Base-by-base conservation (phyloP, 2,329 filamentous ascomycete species). In the Tolypocladium amazonense region DNA sequence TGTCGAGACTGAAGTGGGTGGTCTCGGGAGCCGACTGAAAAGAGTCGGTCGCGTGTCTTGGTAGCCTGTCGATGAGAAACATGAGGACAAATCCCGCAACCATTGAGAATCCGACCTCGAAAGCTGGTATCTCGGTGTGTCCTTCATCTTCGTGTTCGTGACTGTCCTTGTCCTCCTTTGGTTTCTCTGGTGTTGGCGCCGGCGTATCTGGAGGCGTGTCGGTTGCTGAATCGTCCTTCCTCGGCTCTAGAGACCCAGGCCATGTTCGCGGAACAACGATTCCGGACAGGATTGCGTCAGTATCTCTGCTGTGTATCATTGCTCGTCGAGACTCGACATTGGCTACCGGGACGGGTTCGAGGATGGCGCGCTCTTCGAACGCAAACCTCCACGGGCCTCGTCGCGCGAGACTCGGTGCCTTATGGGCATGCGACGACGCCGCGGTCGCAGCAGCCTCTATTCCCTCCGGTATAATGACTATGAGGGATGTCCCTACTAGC, bases 381-480 rank as follows among this genome's bases (percentile, higher is more conserved):
- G 65, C 66, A 15, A 71, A 64, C 27, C 47, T 66, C 68, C 67
- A 72, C 2, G 72, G 73, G 38, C 66, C 69, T 61, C 73, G 65
- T 59, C 66, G 70, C 55, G 70, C 65, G 33, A 75, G 59, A 37
- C 65, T 70, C 60, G 72, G 66, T 20, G 70, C 63, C 59, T 70
- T 70, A 65, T 76, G 76, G 57, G 73, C 65, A 55, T 78, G 75
- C 12, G 72, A 63, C 60, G 76, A 71, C 2, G 75, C 73, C 3
- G 81, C 76, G 18, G 81, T 86, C 66, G 94, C 90, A 60, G 97
- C 82, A 3, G 94, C 93, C 71, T 97, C 92, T 61, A 97, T 88
- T 43, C 94, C 94, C 74, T 99, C 94, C 0, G 94, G 94, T 68
- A 99, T 96, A 70, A 99, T 97, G 38, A 99, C 92, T 64, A 97